Base-by-base conservation (phyloP, 768 basidiomycete genomes). In the Ephemerocybe angulata region DNA sequence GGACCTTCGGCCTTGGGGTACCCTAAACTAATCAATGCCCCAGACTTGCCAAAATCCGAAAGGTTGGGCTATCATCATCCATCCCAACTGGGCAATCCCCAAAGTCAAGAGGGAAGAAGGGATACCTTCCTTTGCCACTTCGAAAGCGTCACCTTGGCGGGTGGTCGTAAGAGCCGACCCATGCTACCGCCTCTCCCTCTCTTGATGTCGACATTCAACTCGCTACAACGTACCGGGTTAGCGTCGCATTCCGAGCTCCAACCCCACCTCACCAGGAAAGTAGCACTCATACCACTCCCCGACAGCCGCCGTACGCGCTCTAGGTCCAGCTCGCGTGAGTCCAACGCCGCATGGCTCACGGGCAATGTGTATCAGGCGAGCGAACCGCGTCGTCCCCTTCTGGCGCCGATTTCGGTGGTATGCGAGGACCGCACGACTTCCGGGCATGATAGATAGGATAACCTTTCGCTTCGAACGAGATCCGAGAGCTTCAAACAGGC, bases 21-120 rank as follows among this genome's bases (percentile, higher is more conserved):
- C 43, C 42, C 29, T 43, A 49, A 37, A 48, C 40, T 33, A 21
- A 58, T 19, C 19, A 50, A 30, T 29, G 38, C 33, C 22, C 53
- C 57, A 80, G 77, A 44, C 70, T 80, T 27, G 63, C 75, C 13
- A 75, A 70, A 64, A 74, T 80, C 52, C 74, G 78, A 19, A 77
- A 74, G 64, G 74, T 80, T 48, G 78, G 78, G 29, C 65, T 80
- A 2, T 72, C 46, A 30, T 51, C 48, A 31, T 25, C 42, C 48
- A 48, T 46, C 17, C 30, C 31, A n/a, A 33, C 35, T 21, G 21
- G 24, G 21, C 11, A n/a, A 25, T 25, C 53, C 42, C 30, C 54
- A 15, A 38, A 49, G 13, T 22, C 46, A n/a, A n/a, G n/a, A n/a
- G n/a, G n/a, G n/a, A n/a, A n/a, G n/a, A n/a, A n/a, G n/a, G n/a